Base-by-base conservation (phyloP, 192 early-diverging fungal genomes). In the Physocladia obscura region DNA sequence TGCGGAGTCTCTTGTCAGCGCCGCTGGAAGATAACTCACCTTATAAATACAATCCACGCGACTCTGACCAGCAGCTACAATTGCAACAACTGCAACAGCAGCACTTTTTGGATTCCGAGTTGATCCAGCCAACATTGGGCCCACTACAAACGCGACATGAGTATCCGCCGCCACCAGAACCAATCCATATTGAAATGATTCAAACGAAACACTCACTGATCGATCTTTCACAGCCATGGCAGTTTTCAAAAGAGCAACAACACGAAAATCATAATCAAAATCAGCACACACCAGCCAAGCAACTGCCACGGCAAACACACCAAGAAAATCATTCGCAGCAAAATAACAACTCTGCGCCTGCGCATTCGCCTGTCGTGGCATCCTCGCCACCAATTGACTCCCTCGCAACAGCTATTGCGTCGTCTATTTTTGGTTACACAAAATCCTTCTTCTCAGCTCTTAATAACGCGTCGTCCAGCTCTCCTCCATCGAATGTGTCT, bases 151-250 rank as follows among this genome's bases (percentile, higher is more conserved):
- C 11, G 19, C 40, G 40, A 44, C 40, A 44, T 19, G 51, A 54
- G 24, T 6, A 54, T 31, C 57, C 4, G 13, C 26, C 17, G 51
- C n/a, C 6, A 15, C n/a, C 15, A 57, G 31, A 65, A 24, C 65
- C 63, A 49, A 65, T 68, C 47, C 50, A 68, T 38, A 68, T 68
- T 29, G 65, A 68, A 57, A 26, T 38, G 19, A n/a, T 56, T n/a
- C 21, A 35, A 1, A 37, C 65, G 19, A 68, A 54, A 57, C 65
- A 68, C 50, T 55, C 50, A 17, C 15, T 68, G 35, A 54, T 68
- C 19, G 65, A 68, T 38, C 65, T 68, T 19, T 57, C 50, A 4
- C 4, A 8, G 30, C 21, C 35, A 26, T 40, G 15, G 35, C 39
- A 54, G 8, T 54, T 26, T 26, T 26, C 11, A 19, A 8, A 8